A percentile compares a stretch with the other conserved stretches of the same genome.
These are phyloP conservation scores for Cladophialophora yegresii DNA, from an alignment of 2,329 filamentous ascomycete species.

Conservation along the genomic window DNA sequence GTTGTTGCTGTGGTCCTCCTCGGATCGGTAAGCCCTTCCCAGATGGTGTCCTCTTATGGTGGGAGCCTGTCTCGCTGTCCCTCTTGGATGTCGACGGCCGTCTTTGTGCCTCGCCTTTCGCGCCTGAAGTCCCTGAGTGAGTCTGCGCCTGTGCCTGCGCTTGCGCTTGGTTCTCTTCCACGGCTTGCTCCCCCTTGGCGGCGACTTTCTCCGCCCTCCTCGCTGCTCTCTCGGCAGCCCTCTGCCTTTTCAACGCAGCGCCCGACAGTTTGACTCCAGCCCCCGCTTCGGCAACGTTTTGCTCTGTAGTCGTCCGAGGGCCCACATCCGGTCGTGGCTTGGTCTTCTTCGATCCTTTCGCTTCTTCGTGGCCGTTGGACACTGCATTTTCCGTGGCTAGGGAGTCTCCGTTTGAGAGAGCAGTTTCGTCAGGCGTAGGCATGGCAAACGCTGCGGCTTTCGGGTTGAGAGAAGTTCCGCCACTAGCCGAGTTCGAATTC, in stretches of 20 bases:
- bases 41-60: conserved; percentile 41
- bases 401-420: conserved; percentile 15
- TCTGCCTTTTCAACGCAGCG: conserved; percentile 83
- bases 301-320: conserved; percentile 23
- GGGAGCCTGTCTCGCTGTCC: conserved; percentile 38
- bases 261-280: conserved; percentile 44
- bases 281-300: conserved; percentile 36
- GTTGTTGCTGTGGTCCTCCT: conserved; percentile 37
- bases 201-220: conserved; percentile 69
- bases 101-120: conserved; percentile 38
- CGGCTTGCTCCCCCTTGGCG: conserved; percentile 47
- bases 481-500: conserved; percentile 13
- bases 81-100: conserved; percentile 29
- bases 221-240: conserved; percentile 88
- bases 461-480: conserved; percentile 26
- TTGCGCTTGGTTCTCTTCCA: conserved; percentile 30
- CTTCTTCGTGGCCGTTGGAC: conserved; percentile 16
- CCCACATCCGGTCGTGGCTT: conserved; percentile 23
- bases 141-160: conserved; percentile 33
- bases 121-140: conserved; percentile 32
- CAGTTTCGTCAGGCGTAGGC: conserved; percentile 15
- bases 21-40: conserved; percentile 38
- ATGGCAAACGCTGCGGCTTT: conserved; percentile 33
- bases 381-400: conserved; percentile 8
- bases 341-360: conserved; percentile 20